Percentiles rank a stretch among this genome's conserved stretches.
Conservation (phyloP, 2,329 filamentous ascomycete genomes). For the Alternaria panax region DNA sequence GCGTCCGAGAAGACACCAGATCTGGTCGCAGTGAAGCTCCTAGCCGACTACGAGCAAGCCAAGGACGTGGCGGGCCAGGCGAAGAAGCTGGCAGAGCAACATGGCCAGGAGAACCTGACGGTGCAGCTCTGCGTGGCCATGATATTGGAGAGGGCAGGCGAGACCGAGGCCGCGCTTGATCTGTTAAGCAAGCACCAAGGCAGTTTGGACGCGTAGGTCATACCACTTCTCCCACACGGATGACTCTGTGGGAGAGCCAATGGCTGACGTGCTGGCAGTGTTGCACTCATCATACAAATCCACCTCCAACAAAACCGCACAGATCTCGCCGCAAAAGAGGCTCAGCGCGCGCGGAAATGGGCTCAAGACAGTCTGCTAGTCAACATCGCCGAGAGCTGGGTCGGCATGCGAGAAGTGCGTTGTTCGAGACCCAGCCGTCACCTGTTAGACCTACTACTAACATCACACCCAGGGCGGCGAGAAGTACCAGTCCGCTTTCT, state of each 20-base stretch:
- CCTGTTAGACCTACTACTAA: conserved; percentile 24
- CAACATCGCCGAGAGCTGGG: conserved; percentile 95
- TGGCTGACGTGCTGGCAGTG: conserved; percentile 57
- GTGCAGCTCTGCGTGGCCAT: conserved; percentile 86
- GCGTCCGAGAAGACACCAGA: conserved; percentile 72
- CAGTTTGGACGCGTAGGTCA: conserved; percentile 72
- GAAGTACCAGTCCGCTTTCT: conserved; percentile 95
- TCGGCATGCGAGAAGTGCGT: conserved; percentile 82
- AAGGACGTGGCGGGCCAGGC: conserved; percentile 63
- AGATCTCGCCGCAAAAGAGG: conserved; percentile 90
- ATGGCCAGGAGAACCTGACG: conserved; percentile 72
- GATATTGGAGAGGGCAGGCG: conserved; percentile 78
- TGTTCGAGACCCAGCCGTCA: background rate
- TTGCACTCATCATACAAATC: conserved; percentile 90
- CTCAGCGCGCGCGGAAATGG: conserved; percentile 85
- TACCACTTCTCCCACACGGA: background rate
- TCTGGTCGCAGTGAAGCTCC: conserved; percentile 75
- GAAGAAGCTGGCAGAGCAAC: conserved; percentile 71
- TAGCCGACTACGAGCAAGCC: conserved; percentile 68
- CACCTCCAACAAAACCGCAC: conserved; percentile 89
- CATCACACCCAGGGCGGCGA: conserved; percentile 74
- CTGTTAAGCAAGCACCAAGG: conserved; percentile 85
- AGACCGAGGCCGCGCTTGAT: conserved; percentile 83
- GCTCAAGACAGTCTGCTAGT: conserved; percentile 93
- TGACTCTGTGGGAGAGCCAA: background rate